Evolutionary conservation across 1,284 basidiomycete species (phyloP), one percentile per base, ranked within the genome.

Genomic region (Trichosporon faecale): DNA sequence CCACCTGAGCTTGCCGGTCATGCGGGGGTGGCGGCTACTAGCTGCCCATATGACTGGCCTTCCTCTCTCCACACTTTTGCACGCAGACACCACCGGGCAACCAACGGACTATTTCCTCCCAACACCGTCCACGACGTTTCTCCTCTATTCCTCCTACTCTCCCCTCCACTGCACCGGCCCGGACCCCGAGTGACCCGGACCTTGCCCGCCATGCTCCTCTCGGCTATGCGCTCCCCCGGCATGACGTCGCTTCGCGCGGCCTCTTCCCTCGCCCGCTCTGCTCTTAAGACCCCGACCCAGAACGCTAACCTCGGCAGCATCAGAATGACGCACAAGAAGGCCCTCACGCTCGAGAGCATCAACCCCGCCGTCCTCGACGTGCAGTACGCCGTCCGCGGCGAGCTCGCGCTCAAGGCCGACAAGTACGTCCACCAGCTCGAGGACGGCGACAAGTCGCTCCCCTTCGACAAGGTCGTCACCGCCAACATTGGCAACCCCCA

Each of bases 401-500:
- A 96, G 84, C 90, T 99, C 75, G 95, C 96, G 16, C 92, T 95
- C 85, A 93, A 91, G 80, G 95, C 96, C 2, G 95, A 98, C 84
- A 86, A 90, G 73, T 91, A 93, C 78, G 87, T 90, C 71, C 89
- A 89, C 66, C 83, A 86, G 76, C 88, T 96, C 77, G 87, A 89
- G 78, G 83, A 86, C 46, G 82, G 84, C 8, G 60, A 61, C 61
- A 68, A 89, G 70, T 66, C 78, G 23, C 87, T 98, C 21, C 93
- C 94, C 25, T 99, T 98, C 82, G 88, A 90, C 79, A 89, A 90
- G 76, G 88, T 99, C 82, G 94, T 98, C 80, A 93, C 90, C 27
- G 94, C 94, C 75, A 99, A 99, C 85, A 99, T 99, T 71, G 96
- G 96, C 9, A 99, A 99, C 82, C 96, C 96, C 0, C 96, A 99